Evolutionary conservation across 768 basidiomycete genomes (phyloP).

Genomic region (Daedaleopsis nitida): DNA sequence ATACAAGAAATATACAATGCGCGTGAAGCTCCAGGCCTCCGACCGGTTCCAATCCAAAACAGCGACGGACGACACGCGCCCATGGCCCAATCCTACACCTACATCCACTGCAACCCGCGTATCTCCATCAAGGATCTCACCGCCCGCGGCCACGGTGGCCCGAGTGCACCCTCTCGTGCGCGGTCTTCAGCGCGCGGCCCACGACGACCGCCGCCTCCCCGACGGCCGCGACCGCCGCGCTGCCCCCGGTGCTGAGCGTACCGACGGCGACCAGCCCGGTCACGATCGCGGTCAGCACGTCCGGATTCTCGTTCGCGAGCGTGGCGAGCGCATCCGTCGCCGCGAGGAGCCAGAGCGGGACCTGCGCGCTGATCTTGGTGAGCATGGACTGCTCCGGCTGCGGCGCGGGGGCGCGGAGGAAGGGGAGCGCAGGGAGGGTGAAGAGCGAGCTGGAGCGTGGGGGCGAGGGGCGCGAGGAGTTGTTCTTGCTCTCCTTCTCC

Average conservation of each 20-base stretch:
- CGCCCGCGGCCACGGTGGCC: background rate
- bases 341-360: conserved; percentile 26
- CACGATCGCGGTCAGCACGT: conserved; percentile 17
- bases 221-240: conserved; percentile 15
- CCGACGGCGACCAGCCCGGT: conserved; percentile 18
- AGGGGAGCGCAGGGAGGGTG: conserved; percentile 15
- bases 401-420: conserved; percentile 14
- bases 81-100: too few relatives aligned
- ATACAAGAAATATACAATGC: too few relatives aligned
- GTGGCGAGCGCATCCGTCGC: conserved; percentile 21
- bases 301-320: conserved; percentile 19
- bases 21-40: too few relatives aligned
- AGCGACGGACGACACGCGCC: too few relatives aligned
- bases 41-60: too few relatives aligned
- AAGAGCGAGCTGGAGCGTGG: conserved; percentile 15
- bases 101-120: too few relatives aligned
- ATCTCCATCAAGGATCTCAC: background rate
- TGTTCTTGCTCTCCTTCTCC: background rate
- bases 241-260: conserved; percentile 7
- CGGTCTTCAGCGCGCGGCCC: conserved; percentile 15
- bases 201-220: conserved; percentile 18
- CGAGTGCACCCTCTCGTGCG: conserved; percentile 10
- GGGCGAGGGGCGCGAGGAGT: background rate
- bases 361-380: conserved; percentile 20
- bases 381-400: conserved; percentile 17